Conservation (phyloP, 305 asterid species). For the Galium porrigens region DNA sequence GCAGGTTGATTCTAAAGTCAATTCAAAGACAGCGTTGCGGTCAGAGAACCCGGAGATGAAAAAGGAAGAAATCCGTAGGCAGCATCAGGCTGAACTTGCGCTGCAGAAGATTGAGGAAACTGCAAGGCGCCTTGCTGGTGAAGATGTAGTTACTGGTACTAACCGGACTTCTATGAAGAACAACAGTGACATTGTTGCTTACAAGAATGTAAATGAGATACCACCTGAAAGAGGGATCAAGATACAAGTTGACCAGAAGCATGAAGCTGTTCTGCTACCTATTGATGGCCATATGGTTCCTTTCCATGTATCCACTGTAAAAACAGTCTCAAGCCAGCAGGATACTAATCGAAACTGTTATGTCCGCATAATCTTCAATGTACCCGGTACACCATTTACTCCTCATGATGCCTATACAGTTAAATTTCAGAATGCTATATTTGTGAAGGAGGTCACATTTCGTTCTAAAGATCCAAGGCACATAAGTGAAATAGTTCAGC, state of each 20-base stretch:
- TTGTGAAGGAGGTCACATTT: conserved; percentile 49
- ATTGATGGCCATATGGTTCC: conserved; percentile 61
- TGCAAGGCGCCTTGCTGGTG: conserved; percentile 55
- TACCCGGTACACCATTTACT: conserved; percentile 62
- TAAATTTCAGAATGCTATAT: conserved; percentile 47
- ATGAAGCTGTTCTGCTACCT: conserved; percentile 60
- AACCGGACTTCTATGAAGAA: conserved; percentile 24
- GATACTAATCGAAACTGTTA: conserved; percentile 56
- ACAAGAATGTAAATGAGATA: conserved; percentile 46
- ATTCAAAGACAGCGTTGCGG: conserved; percentile 54
- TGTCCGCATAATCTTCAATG: conserved; percentile 54
- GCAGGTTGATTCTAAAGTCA: conserved; percentile 21
- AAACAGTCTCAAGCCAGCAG: conserved; percentile 60
- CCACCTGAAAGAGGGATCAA: conserved; percentile 53
- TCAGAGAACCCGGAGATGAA: conserved; percentile 55
- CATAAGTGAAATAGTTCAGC: conserved; percentile 62
- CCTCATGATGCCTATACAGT: conserved; percentile 46
- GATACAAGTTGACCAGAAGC: conserved; percentile 69
- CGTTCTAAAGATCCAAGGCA: conserved; percentile 71
- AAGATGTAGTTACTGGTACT: conserved; percentile 24
- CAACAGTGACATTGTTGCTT: conserved; percentile 47
- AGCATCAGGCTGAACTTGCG: conserved; percentile 62
- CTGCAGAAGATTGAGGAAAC: conserved; percentile 61
- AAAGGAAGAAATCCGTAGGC: conserved; percentile 50
- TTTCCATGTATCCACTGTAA: conserved; percentile 60